Conservation (phyloP, 176 grass and related monocot species). For the Lolium perenne region DNA sequence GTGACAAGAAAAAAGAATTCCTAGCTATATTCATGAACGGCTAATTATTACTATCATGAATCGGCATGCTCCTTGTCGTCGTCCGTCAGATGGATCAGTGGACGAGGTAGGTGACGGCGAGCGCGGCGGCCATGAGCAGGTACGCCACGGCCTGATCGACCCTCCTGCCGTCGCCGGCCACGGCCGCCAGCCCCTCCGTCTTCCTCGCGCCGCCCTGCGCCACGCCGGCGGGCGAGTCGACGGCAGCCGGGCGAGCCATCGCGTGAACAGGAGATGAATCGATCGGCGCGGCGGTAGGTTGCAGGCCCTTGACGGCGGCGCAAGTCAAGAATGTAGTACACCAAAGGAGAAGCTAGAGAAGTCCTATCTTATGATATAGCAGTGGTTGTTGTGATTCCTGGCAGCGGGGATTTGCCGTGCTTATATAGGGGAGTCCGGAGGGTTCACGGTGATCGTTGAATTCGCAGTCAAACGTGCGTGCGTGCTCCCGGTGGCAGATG, state of each 20-base stretch:
- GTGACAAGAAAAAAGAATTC: background rate
- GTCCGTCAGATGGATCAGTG: background rate
- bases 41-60: background rate
- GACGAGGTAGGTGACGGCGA: slow-evolving; percentile 28
- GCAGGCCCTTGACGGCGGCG: too few relatives aligned
- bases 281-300: background rate
- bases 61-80: background rate
- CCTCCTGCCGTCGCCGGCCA: slow-evolving; percentile 1
- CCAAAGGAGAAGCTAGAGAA: too few relatives aligned
- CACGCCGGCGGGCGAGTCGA: background rate
- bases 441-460: background rate
- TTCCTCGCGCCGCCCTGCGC: background rate
- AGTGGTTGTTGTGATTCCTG: background rate
- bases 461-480: background rate
- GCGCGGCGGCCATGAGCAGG: slow-evolving; percentile 36
- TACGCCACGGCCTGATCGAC: slow-evolving; percentile 29
- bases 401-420: background rate
- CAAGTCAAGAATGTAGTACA: too few relatives aligned
- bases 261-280: background rate
- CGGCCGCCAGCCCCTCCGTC: background rate
- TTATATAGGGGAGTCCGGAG: background rate
- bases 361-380: background rate
- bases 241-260: background rate
- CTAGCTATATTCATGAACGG: background rate
- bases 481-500: background rate